Percentiles rank a stretch among this genome's conserved stretches.
These are phyloP conservation scores for Yarrowia sp. DNA, from an alignment of 805 yeast species.

Conservation along the genomic window DNA sequence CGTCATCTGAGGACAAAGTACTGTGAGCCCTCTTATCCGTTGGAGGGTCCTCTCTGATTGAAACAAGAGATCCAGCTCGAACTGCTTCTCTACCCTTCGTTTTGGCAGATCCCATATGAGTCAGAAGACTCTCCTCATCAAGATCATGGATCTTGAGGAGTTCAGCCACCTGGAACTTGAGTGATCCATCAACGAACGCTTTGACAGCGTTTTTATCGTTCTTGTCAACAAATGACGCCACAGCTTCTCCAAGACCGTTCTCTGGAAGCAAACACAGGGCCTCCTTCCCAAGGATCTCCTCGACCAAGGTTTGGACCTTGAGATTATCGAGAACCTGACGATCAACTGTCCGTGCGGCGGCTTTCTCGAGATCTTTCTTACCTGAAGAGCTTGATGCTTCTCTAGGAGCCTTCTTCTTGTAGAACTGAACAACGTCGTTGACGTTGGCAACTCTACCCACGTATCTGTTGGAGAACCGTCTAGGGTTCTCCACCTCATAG, in stretches of 20 bases:
- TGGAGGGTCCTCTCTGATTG: conserved; percentile 4
- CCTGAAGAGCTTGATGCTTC: not conserved
- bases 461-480: conserved; percentile 87
- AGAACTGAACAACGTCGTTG: conserved; percentile 81
- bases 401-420: conserved; percentile 55
- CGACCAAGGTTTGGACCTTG: conserved; percentile 68
- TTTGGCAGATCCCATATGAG: conserved; percentile 18
- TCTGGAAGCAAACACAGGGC: conserved; percentile 76
- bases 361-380: not conserved
- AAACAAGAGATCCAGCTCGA: conserved; percentile 7
- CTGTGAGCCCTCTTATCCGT: conserved; percentile 9
- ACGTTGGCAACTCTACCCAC: conserved; percentile 90
- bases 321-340: conserved; percentile 53
- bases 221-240: conserved; percentile 74
- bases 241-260: conserved; percentile 73
- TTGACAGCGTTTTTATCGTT: conserved; percentile 79
- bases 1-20: not conserved
- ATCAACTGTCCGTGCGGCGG: conserved; percentile 38
- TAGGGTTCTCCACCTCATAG: conserved; percentile 88
- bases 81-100: conserved; percentile 17
- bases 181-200: conserved; percentile 50
- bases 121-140: conserved; percentile 16
- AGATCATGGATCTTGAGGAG: conserved; percentile 41
- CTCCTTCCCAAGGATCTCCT: conserved; percentile 65
- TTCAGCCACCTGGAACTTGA: conserved; percentile 45